A percentile compares a stretch with the other conserved stretches of the same genome.
Evolutionary conservation across 371 early-diverging fungal species (phyloP).

Genomic region (Nematocida homosporus): DNA sequence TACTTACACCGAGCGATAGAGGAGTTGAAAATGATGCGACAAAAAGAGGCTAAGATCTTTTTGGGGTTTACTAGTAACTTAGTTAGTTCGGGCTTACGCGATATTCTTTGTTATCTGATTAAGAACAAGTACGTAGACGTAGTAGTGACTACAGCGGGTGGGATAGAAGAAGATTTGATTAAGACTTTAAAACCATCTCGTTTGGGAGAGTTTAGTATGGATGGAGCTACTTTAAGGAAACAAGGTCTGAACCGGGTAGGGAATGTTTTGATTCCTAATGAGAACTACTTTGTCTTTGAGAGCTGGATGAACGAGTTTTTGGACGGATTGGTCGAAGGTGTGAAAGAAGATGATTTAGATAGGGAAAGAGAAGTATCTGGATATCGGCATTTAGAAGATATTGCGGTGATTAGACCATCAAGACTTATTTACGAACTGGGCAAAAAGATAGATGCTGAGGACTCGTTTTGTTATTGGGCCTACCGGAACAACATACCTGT

Average conservation of each 20-base stretch:
- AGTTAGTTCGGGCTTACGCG: constrained; percentile 89
- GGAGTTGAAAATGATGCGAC: constrained; percentile 65
- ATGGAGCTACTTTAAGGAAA: constrained; percentile 77
- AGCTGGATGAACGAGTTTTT: constrained; percentile 89
- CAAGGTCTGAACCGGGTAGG: constrained; percentile 94
- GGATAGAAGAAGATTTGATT: constrained; percentile 96
- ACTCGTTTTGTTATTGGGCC: constrained; percentile 91
- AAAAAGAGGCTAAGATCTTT: constrained; percentile 64
- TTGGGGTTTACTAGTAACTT: constrained; percentile 80
- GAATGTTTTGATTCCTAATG: constrained; percentile 92
- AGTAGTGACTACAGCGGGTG: constrained; percentile 90
- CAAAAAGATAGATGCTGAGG: constrained; percentile 82
- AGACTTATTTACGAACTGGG: constrained; percentile 84
- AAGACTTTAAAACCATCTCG: constrained; percentile 87
- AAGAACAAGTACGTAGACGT: constrained; percentile 76
- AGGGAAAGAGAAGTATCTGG: constrained; percentile 16
- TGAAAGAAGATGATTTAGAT: not conserved
- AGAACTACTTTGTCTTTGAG: constrained; percentile 95
- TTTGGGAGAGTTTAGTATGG: constrained; percentile 75
- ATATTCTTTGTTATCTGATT: constrained; percentile 80
- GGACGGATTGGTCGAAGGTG: constrained; percentile 73
- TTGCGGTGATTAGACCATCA: constrained; percentile 81
- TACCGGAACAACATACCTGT: constrained; percentile 86
- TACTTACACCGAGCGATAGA: constrained; percentile 62
- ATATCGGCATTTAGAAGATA: constrained; percentile 54